phyloP scores from a whole-genome alignment of 1,284 basidiomycete genomes.

The Puccinia coronata region DNA sequence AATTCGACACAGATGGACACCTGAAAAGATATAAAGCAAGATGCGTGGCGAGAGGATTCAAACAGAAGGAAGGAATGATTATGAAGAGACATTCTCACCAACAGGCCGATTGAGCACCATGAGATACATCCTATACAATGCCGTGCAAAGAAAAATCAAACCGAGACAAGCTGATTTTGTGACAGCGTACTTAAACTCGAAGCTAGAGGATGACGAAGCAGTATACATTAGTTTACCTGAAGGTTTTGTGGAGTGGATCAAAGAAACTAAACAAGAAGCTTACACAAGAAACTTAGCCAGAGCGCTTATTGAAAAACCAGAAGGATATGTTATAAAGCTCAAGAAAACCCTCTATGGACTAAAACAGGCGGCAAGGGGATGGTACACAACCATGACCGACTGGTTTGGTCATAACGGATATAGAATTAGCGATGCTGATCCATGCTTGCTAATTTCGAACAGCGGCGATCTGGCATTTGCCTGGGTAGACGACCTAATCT shows the following conservation, averaged over 20 bases:
- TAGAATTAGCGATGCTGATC: slow-evolving; percentile 29
- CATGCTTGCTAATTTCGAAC: slow-evolving; percentile 22
- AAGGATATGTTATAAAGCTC: slow-evolving; percentile 21
- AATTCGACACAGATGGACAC: slow-evolving; percentile 23
- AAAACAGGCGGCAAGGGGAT: slow-evolving; percentile 35
- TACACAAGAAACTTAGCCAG: background rate
- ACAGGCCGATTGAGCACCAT: slow-evolving; percentile 31
- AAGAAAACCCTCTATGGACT: slow-evolving; percentile 50
- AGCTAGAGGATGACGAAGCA: slow-evolving; percentile 27
- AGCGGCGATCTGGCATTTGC: slow-evolving; percentile 4
- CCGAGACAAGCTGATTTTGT: slow-evolving; percentile 34
- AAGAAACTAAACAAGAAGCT: slow-evolving; percentile 33
- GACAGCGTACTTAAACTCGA: slow-evolving; percentile 26
- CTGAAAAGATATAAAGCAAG: slow-evolving; percentile 36
- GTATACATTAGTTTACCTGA: slow-evolving; percentile 24
- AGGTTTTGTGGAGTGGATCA: slow-evolving; percentile 40
- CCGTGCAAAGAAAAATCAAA: background rate
- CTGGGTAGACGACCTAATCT: slow-evolving; percentile 29
- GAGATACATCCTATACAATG: slow-evolving; percentile 11
- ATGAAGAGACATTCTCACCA: slow-evolving; percentile 43
- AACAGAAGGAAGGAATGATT: slow-evolving; percentile 42
- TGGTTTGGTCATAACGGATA: slow-evolving; percentile 17
- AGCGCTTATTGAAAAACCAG: slow-evolving; percentile 3
- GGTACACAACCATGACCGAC: slow-evolving; percentile 25
- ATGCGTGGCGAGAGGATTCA: slow-evolving; percentile 42